Evolutionary conservation across 441 rosid species (phyloP), one percentile per base, ranked within the genome.

Genomic region (Breynia disticha): DNA sequence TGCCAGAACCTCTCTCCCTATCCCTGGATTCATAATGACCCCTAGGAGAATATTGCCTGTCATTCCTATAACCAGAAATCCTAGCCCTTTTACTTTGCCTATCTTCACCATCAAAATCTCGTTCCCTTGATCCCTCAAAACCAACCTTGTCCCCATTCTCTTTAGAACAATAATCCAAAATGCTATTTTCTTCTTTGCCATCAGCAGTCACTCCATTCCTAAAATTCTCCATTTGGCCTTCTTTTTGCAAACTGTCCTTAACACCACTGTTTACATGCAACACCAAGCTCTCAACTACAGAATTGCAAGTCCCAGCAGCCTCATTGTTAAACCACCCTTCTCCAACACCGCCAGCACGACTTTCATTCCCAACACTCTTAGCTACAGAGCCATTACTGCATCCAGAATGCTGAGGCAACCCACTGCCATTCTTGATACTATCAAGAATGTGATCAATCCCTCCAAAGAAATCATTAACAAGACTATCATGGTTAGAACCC

Each of bases 381-480:
- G 50, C 37, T 24, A n/a, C 28, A 50, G 17, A 20, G 50, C 32
- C 22, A 15, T 42, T 50, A 19, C 50, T 37, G 11, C 19, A 9
- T 24, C 28, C 52, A 28, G 53, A 60, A 4, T 21, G 49, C 1
- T 28, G 57, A 55, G 96, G 90, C 57, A 85, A 69, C 46, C 89
- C 96, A 10, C 71, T 67, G 16, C 96, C 95, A 65, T 81, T 89
- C 76, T 84, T 93, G 19, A 89, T 78, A 48, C 86, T 84, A 59
- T 93, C 95, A 46, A 93, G 72, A 72, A 93, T 84, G 76, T 76
- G 93, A 72, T 89, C 97, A 65, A 93, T 89, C 22, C 97, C 96
- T 58, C 99, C 96, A 66, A 93, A 89, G 56, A 93, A 89, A 67
- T 89, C 97, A 55, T 55, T 78, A 32, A 39, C 60, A 12, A 70